Percentiles rank a stretch among this genome's conserved stretches.
Conservation (phyloP, 495 filamentous ascomycete species). For the Pseudoneurospora amorphoporcata region DNA sequence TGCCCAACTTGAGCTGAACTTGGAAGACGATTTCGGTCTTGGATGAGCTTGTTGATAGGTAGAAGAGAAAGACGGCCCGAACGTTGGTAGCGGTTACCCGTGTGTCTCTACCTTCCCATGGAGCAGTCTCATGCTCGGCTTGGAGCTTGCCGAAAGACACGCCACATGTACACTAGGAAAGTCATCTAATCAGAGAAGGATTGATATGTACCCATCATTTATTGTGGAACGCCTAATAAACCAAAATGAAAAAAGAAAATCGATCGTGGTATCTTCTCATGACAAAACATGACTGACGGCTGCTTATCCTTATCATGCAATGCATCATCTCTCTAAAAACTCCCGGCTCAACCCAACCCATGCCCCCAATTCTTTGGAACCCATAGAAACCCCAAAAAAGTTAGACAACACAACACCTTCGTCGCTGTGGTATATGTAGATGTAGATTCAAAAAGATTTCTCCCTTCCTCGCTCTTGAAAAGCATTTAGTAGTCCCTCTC, state of each 20-base stretch:
- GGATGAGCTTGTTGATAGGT: no score
- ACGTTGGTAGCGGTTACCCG: no score
- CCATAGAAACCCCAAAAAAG: neutral
- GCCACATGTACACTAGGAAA: no score
- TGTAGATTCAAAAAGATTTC: neutral
- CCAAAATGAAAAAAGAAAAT: neutral
- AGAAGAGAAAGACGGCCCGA: no score
- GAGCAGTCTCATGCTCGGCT: no score
- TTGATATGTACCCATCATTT: neutral
- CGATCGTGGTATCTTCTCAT: neutral
- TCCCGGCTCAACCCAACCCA: neutral
- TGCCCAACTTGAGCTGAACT: neutral
- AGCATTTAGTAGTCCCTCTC: neutral
- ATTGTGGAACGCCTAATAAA: neutral
- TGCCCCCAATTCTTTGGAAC: neutral
- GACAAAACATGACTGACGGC: neutral
- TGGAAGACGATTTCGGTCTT: neutral
- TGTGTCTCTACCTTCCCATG: no score
- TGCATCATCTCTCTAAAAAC: slow-evolving; percentile 2
- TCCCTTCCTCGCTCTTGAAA: neutral
- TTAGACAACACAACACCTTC: neutral
- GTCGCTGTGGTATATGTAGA: neutral
- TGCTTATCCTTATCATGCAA: neutral
- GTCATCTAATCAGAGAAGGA: neutral
- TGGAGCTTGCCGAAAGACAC: no score